These are phyloP conservation scores for Trametes cingulata DNA, from an alignment of 768 basidiomycete genomes.

Conservation along the genomic window DNA sequence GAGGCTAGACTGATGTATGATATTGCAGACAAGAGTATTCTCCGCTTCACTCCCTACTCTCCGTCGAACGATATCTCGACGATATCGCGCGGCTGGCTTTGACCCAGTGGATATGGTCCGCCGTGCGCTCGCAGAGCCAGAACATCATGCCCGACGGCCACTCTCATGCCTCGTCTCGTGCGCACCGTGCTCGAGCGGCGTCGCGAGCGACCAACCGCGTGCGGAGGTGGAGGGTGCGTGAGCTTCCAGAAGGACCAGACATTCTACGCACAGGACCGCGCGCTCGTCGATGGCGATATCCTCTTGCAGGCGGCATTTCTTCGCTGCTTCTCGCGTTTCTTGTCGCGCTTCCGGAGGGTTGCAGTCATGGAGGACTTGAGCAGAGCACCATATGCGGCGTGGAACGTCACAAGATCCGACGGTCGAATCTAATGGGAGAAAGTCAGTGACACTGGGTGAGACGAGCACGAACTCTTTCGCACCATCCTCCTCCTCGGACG, in stretches of 20 bases:
- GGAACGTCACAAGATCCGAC: slow-evolving; percentile 65
- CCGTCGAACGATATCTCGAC: no score
- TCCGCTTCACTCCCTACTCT: slow-evolving; percentile 65
- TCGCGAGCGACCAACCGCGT: no score
- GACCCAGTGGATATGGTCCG: slow-evolving; percentile 93
- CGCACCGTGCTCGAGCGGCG: no score
- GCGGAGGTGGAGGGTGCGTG: no score
- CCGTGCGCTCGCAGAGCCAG: no score
- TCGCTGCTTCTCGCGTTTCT: slow-evolving; percentile 86
- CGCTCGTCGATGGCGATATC: slow-evolving; percentile 73
- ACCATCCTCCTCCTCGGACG: slow-evolving; percentile 44
- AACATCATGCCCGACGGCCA: no score
- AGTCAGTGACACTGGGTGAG: neutral
- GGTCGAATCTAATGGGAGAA: slow-evolving; percentile 53
- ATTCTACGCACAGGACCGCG: no score
- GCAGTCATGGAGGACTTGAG: slow-evolving; percentile 76
- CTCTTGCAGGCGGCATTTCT: slow-evolving; percentile 75
- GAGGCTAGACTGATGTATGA: slow-evolving; percentile 34
- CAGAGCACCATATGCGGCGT: slow-evolving; percentile 70
- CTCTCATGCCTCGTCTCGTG: no score
- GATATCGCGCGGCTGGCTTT: slow-evolving; percentile 82
- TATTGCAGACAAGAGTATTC: slow-evolving; percentile 67
- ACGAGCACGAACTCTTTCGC: slow-evolving; percentile 53
- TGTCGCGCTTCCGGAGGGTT: slow-evolving; percentile 87
- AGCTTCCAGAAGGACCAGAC: no score